Conservation (phyloP, 148 eudicot species). For the Rhododendron vialii region DNA sequence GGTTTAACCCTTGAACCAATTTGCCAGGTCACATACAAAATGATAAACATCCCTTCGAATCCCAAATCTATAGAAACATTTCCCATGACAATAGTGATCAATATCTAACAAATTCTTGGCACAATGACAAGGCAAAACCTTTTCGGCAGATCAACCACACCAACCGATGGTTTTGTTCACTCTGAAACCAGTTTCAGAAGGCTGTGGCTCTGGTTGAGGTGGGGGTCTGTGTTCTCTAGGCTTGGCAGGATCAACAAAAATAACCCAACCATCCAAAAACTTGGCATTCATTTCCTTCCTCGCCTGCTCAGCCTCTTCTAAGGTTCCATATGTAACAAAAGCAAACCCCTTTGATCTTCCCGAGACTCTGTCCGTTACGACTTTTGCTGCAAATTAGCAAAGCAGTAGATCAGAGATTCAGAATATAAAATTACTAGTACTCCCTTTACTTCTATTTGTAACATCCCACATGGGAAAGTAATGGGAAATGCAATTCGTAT, state of each 20-base stretch:
- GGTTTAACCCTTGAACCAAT: neutral
- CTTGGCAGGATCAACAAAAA: conserved; percentile 91
- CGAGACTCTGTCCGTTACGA: conserved; percentile 56
- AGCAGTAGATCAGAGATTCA: neutral
- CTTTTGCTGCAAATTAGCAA: conserved; percentile 56
- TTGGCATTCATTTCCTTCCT: conserved; percentile 78
- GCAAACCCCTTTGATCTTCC: conserved; percentile 90
- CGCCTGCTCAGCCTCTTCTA: conserved; percentile 91
- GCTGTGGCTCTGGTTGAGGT: conserved; percentile 38
- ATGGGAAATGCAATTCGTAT: neutral
- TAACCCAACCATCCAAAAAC: conserved; percentile 96
- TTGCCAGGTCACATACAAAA: neutral
- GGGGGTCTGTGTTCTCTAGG: conserved; percentile 65
- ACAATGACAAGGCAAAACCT: neutral
- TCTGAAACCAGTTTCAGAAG: conserved; percentile 53
- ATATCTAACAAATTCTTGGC: neutral
- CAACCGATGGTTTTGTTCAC: conserved; percentile 90
- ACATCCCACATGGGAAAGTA: neutral
- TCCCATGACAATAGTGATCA: neutral
- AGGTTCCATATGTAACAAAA: conserved; percentile 68
- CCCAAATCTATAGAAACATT: neutral
- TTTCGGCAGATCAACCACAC: conserved; percentile 40
- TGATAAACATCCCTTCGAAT: neutral
- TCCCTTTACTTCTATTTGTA: neutral
- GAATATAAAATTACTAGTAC: neutral